A percentile compares a stretch with the other conserved stretches of the same genome.
Conservation (phyloP, 2,329 filamentous ascomycete genomes). For the Boeremia exigua region DNA sequence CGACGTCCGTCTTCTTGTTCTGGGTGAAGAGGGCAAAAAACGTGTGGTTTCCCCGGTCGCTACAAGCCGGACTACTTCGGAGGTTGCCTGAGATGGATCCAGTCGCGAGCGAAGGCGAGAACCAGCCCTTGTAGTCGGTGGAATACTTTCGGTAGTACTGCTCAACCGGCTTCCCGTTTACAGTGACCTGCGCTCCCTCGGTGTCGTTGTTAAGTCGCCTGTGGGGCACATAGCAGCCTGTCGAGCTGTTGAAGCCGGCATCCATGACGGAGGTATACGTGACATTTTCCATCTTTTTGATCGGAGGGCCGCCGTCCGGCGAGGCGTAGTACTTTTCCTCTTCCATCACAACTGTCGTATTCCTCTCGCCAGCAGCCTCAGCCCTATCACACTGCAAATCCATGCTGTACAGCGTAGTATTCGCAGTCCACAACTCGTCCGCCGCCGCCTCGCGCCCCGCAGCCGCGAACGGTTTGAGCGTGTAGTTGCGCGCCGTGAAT, state of each 20-base stretch:
- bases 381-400: slow-evolving; percentile 38
- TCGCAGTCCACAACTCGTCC: slow-evolving; percentile 29
- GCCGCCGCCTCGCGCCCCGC: slow-evolving; percentile 7
- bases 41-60: slow-evolving; percentile 53
- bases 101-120: neutral
- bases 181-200: neutral
- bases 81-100: slow-evolving; percentile 1
- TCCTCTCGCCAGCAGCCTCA: neutral
- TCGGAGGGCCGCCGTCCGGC: slow-evolving; percentile 8
- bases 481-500: slow-evolving; percentile 53
- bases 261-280: neutral
- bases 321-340: slow-evolving; percentile 26
- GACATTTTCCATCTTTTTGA: slow-evolving; percentile 1
- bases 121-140: neutral
- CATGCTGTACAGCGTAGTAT: slow-evolving; percentile 36
- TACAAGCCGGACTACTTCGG: slow-evolving; percentile 47
- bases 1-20: slow-evolving; percentile 18
- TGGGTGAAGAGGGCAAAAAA: slow-evolving; percentile 23
- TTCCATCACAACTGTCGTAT: neutral
- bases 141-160: neutral
- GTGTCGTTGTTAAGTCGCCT: neutral
- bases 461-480: slow-evolving; percentile 51
- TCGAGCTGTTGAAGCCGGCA: slow-evolving; percentile 9
- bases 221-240: neutral
- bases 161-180: neutral